Percentiles rank a stretch among this genome's conserved stretches.
These are phyloP conservation scores for Immersiporthe knoxdaviesiana DNA, from an alignment of 2,329 filamentous ascomycete genomes.

Conservation along the genomic window DNA sequence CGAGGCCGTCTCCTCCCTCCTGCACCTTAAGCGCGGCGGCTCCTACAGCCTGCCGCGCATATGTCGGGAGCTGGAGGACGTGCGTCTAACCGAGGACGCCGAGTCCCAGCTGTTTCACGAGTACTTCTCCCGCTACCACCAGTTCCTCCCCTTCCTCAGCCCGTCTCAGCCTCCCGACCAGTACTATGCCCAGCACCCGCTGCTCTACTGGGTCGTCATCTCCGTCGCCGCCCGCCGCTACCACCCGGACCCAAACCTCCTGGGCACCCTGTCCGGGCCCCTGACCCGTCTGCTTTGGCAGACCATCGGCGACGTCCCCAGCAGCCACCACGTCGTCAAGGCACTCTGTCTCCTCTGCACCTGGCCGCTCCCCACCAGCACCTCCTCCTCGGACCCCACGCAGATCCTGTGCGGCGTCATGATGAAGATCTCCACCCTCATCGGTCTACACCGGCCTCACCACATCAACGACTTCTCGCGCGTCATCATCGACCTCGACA, in stretches of 20 bases:
- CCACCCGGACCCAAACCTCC: slow-evolving; percentile 62
- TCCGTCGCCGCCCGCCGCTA: slow-evolving; percentile 76
- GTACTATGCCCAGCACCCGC: slow-evolving; percentile 75
- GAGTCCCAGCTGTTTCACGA: slow-evolving; percentile 67
- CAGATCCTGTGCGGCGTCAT: slow-evolving; percentile 82
- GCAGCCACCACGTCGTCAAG: slow-evolving; percentile 80
- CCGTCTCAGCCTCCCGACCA: slow-evolving; percentile 68
- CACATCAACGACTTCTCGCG: slow-evolving; percentile 83
- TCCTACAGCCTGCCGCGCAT: slow-evolving; percentile 63
- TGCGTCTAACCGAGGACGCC: slow-evolving; percentile 66
- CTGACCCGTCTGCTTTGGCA: slow-evolving; percentile 75
- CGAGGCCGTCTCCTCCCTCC: slow-evolving; percentile 67
- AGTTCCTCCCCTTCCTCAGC: slow-evolving; percentile 76
- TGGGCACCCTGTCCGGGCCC: slow-evolving; percentile 69
- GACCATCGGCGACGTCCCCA: slow-evolving; percentile 76
- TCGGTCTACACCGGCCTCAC: slow-evolving; percentile 78
- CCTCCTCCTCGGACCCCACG: slow-evolving; percentile 77
- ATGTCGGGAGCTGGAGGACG: slow-evolving; percentile 64
- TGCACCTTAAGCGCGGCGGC: slow-evolving; percentile 68
- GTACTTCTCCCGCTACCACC: slow-evolving; percentile 74
- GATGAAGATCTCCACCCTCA: slow-evolving; percentile 86
- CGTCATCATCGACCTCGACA: slow-evolving; percentile 73
- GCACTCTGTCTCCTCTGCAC: slow-evolving; percentile 78
- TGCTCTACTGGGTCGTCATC: slow-evolving; percentile 86
- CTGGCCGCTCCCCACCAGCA: slow-evolving; percentile 83